Evolutionary conservation across 139 green algal species (phyloP), one percentile per base, ranked within the genome.

Genomic region (Diplosphaera chodatii): DNA sequence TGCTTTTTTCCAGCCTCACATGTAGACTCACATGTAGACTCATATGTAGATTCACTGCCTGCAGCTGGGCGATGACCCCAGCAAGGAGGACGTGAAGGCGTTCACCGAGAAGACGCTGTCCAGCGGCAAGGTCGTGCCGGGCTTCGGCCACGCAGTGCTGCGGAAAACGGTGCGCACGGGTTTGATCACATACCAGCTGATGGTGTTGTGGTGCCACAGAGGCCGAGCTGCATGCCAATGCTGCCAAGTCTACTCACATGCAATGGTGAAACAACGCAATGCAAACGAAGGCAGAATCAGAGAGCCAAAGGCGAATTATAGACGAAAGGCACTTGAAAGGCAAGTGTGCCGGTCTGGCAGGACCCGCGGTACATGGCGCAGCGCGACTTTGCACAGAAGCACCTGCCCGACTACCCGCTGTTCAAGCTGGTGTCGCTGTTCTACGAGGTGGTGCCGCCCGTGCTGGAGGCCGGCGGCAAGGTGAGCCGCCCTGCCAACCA

Each of bases 61-160:
- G 40, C 76, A 94, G 85, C 70, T 99, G 10, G 93, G 94, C 13
- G 73, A 78, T 4, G 70, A 81, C 32, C 87, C 89, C 25, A 92
- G 74, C 79, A 92, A 93, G 81, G 95, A 97, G 48, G 67, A 94
- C 69, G 72, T 99, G 32, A 85, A 76, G 32, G 78, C 93, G 32
- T 98, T 95, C 81, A 86, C 96, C 31, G 87, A 84, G 86, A 83
- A 86, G 41, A 99, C 95, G 0, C 86, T 99, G 8, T 94, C 95
- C 71, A 82, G 64, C n/a, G 95, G 95, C 65, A 93, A 96, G 73
- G 92, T 97, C 55, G 92, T 99, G 66, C 95, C 95, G 22, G 95
- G 95, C 18, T 99, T 96, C 75, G 95, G 95, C 32, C 95, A 99
- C 79, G 95, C 92, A 8, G 95, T 99, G 72, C 87, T 99, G 73